Evolutionary conservation across 202 grass and related monocot genomes (phyloP).

Genomic region (Carex sylvatica): DNA sequence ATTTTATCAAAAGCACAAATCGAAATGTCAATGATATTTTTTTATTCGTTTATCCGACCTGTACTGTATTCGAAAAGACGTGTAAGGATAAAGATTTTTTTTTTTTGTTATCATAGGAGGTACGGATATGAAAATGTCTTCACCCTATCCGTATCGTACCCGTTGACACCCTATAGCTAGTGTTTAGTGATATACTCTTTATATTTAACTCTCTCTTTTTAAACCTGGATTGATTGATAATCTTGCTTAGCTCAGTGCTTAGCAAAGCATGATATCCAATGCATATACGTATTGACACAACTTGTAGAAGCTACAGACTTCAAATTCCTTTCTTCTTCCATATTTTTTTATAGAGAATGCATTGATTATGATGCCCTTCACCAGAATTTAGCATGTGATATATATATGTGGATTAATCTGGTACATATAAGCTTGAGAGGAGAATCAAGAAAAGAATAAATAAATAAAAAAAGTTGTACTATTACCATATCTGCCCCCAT

Average conservation of each 20-base stretch:
- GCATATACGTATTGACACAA: neutral
- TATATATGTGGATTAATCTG: neutral
- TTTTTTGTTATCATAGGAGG: no score
- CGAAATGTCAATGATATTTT: no score
- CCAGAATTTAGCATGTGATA: neutral
- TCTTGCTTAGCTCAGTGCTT: neutral
- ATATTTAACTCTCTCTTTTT: neutral
- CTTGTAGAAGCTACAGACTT: neutral
- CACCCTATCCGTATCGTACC: no score
- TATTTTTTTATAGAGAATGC: neutral
- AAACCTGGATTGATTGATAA: no score
- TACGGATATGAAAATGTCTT: no score
- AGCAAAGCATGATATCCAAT: neutral
- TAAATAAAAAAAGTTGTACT: neutral
- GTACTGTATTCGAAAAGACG: no score
- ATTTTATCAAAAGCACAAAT: no score
- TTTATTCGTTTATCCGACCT: no score
- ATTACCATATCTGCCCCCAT: neutral
- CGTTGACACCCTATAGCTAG: neutral
- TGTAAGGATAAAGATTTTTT: no score
- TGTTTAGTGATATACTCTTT: neutral
- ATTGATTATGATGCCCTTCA: neutral
- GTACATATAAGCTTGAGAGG: neutral
- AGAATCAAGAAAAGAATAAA: conserved; percentile 4
- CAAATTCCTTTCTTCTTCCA: neutral